These are phyloP conservation scores for Sarcocystis neurona DNA, from an alignment of 169 alveolate species.

Conservation along the genomic window DNA sequence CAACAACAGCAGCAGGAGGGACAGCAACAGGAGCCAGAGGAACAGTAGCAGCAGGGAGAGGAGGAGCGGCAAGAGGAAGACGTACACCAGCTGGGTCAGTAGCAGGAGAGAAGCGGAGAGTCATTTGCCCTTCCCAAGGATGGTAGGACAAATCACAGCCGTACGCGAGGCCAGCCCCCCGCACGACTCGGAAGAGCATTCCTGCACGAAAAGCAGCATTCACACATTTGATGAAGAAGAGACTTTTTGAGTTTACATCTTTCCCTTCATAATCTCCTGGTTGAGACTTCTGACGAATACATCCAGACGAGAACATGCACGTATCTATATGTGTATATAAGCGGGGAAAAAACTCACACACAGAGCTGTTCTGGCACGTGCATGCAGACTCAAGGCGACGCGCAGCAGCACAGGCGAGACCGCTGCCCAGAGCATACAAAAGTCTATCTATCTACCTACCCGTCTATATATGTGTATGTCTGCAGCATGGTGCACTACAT, in stretches of 20 bases:
- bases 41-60: too few species aligned
- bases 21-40: too few species aligned
- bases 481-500: background rate
- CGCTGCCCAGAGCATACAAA: background rate
- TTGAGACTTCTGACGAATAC: too few species aligned
- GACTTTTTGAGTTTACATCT: background rate
- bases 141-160: constrained; percentile 48
- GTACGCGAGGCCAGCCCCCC: constrained; percentile 50
- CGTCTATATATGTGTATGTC: background rate
- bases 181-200: constrained; percentile 31
- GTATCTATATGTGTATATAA: too few species aligned
- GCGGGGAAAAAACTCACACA: too few species aligned
- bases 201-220: constrained; percentile 10
- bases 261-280: background rate
- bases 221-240: background rate
- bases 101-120: constrained; percentile 37
- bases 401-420: background rate
- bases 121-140: constrained; percentile 24
- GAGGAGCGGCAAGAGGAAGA: too few species aligned
- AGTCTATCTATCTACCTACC: background rate
- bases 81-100: constrained; percentile 40
- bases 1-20: too few species aligned
- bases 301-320: background rate
- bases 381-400: too few species aligned
- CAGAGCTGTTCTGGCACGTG: too few species aligned